Base-by-base conservation (phyloP, 2,329 filamentous ascomycete species). In the Paraconiothyrium sp. region DNA sequence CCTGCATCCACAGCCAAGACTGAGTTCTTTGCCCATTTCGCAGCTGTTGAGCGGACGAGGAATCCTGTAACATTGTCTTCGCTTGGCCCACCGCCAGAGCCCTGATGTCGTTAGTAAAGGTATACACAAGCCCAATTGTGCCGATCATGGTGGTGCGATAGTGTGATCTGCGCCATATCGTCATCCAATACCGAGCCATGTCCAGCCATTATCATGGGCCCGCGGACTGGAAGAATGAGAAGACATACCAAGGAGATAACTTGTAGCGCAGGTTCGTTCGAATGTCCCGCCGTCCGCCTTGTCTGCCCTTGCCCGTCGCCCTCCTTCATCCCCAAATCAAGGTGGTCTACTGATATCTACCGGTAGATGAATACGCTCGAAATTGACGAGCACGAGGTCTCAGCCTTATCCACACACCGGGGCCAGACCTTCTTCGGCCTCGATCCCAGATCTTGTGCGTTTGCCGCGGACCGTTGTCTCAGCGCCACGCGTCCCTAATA, bases 1-100 rank as follows among this genome's bases (percentile, higher is more conserved):
- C 95, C 95, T 10, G 93, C 94, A 82, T 99, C 95, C 56, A 99
- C 90, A n/a, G 94, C 93, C 32, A 98, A 84, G 44, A 97, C 79
- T 0, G 93, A 97, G 48, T 91, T 90, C 70, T 89, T 91, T 52
- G 86, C 83, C 95, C 95, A 99, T 64, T 89, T 87, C 56, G 90
- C 87, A 34, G 89, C 87, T 10, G 90, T 85, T 4, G 94, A 94
- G 50, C 94, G 90, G 50, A 98, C 92, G 22, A 99, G 87, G 60
- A 98, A 89, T 2, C 93, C 92, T 0, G 94, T 97, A 27, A 92
- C 91, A 76, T 94, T 95, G 78, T 93, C 90, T 84, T 99, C 95
- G 72, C 88, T 86, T 35, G 95, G 95, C 56, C 95, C 95, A 61
- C 95, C 95, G 54, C 93, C 92, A 49, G 93, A 89, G 66, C 95